phyloP scores from a whole-genome alignment of 2,329 filamentous ascomycete genomes.

The Arthroderma uncinatum region DNA sequence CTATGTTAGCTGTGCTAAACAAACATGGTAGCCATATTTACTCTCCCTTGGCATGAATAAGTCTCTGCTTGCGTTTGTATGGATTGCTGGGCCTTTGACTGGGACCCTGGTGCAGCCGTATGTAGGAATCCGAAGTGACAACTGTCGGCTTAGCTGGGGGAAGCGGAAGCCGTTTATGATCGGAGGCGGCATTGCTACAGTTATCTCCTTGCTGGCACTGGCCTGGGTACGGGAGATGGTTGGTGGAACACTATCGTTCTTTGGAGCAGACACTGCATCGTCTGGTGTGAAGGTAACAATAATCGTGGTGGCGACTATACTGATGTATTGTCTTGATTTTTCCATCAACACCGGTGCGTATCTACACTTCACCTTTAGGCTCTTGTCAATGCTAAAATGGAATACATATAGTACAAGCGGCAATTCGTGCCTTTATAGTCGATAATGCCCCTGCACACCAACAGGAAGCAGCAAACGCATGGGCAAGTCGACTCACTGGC shows the following conservation, averaged over 20 bases:
- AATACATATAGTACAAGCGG: constrained; percentile 60
- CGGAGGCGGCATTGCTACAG: constrained; percentile 54
- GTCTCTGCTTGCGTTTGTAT: constrained; percentile 69
- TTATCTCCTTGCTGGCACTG: constrained; percentile 56
- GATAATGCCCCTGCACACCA: constrained; percentile 88
- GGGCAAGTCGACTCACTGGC: constrained; percentile 78
- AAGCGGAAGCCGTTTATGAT: constrained; percentile 75
- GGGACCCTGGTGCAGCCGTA: constrained; percentile 73
- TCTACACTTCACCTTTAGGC: not conserved
- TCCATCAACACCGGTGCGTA: constrained; percentile 75
- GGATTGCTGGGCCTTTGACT: constrained; percentile 71
- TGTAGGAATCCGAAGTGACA: constrained; percentile 69
- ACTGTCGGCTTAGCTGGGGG: constrained; percentile 62
- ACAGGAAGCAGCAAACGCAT: constrained; percentile 86
- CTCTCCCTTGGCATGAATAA: constrained; percentile 73
- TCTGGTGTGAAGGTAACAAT: constrained; percentile 52
- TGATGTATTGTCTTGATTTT: constrained; percentile 87
- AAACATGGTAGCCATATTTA: constrained; percentile 51
- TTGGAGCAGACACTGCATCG: constrained; percentile 59
- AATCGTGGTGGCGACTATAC: constrained; percentile 69
- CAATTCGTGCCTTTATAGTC: constrained; percentile 82
- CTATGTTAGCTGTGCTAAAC: not conserved
- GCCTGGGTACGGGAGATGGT: constrained; percentile 67
- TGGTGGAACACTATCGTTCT: constrained; percentile 53
- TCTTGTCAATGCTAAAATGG: constrained; percentile 10